Conservation (phyloP, 2,329 filamentous ascomycete genomes). For the Lachnellula suecica region DNA sequence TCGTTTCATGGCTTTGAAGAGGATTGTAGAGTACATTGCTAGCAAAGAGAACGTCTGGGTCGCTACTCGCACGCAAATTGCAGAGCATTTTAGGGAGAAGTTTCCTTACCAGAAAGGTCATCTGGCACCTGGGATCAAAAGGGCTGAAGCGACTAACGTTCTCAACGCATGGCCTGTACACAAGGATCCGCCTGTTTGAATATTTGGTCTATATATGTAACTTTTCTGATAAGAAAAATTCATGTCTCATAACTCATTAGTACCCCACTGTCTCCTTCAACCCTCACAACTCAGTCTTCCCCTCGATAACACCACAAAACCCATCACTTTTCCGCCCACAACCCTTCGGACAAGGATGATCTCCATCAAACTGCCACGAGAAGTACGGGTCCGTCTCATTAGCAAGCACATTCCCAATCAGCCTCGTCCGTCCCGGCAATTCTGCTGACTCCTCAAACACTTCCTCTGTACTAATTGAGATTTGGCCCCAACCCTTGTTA, state of each 20-base stretch:
- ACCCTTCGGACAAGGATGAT: conserved; percentile 18
- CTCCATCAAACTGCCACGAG: conserved; percentile 49
- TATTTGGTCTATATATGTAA: background rate
- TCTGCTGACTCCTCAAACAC: conserved; percentile 44
- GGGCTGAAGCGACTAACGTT: conserved; percentile 18
- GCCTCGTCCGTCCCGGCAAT: conserved; percentile 35
- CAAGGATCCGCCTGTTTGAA: conserved; percentile 19
- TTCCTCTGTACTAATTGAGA: conserved; percentile 44
- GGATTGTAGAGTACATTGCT: conserved; percentile 53
- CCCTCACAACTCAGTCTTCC: conserved; percentile 5
- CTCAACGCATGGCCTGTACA: conserved; percentile 24
- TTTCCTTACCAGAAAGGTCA: conserved; percentile 24
- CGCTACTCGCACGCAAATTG: conserved; percentile 51
- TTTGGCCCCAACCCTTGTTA: conserved; percentile 50
- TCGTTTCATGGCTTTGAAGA: conserved; percentile 47
- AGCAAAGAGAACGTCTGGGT: conserved; percentile 54
- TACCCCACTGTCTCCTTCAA: background rate
- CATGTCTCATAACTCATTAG: background rate
- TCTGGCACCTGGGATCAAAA: conserved; percentile 25
- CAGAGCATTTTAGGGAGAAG: conserved; percentile 42
- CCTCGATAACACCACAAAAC: conserved; percentile 5
- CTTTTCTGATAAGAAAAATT: background rate
- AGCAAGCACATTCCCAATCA: conserved; percentile 45
- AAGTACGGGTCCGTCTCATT: conserved; percentile 56
- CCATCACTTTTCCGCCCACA: conserved; percentile 16